A percentile compares a stretch with the other conserved stretches of the same genome.
Evolutionary conservation across 2,329 filamentous ascomycete genomes (phyloP).

Genomic region (Ophiostoma ulmi): DNA sequence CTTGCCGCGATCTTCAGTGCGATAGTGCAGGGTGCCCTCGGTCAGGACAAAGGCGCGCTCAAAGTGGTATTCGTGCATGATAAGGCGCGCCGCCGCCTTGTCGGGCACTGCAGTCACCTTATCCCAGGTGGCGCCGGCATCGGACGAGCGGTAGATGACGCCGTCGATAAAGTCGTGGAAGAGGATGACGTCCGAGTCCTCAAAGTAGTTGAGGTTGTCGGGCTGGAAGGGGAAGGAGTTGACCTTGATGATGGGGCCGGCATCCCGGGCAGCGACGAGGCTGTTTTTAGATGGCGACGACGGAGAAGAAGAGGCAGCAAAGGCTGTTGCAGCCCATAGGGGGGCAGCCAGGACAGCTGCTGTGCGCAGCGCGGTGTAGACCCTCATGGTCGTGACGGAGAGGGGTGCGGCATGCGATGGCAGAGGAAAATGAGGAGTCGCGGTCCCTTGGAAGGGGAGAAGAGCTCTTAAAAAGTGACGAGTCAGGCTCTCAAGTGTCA

Average conservation of each 20-base stretch:
- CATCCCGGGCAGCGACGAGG: not conserved
- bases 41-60: slow-evolving; percentile 78
- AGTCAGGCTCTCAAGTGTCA: not conserved
- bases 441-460: not conserved
- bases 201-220: slow-evolving; percentile 76
- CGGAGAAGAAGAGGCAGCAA: slow-evolving; percentile 40
- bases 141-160: slow-evolving; percentile 68
- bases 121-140: slow-evolving; percentile 77
- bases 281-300: not conserved
- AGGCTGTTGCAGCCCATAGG: slow-evolving; percentile 31
- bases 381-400: slow-evolving; percentile 48
- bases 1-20: slow-evolving; percentile 76
- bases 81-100: slow-evolving; percentile 56
- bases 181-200: slow-evolving; percentile 77
- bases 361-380: slow-evolving; percentile 43
- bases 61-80: slow-evolving; percentile 73
- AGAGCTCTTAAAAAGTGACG: not conserved
- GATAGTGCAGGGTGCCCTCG: slow-evolving; percentile 65
- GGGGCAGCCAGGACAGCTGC: slow-evolving; percentile 49
- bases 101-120: slow-evolving; percentile 59
- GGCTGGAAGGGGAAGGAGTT: slow-evolving; percentile 64
- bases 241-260: slow-evolving; percentile 58
- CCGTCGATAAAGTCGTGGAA: slow-evolving; percentile 61
- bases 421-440: not conserved
- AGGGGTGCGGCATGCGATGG: slow-evolving; percentile 20